A percentile compares a stretch with the other conserved stretches of the same genome.
phyloP scores from a whole-genome alignment of 768 basidiomycete species.

The Suillus fuscotomentosus region DNA sequence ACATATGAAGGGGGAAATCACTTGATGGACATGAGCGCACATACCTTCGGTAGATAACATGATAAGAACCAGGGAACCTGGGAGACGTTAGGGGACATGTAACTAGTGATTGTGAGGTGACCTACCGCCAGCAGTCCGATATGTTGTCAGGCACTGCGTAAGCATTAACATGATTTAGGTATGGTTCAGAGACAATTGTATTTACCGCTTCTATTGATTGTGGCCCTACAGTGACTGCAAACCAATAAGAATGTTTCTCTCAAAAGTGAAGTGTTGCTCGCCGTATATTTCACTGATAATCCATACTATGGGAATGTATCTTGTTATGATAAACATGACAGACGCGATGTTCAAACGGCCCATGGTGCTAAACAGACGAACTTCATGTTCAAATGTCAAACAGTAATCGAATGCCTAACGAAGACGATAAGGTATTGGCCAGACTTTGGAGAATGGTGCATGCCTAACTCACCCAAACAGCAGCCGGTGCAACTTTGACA shows the following conservation, averaged over 20 bases:
- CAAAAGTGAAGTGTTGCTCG: neutral
- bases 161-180: neutral
- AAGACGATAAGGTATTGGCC: neutral
- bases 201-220: slow-evolving; percentile 2
- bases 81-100: neutral
- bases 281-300: slow-evolving; percentile 8
- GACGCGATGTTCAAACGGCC: slow-evolving; percentile 3
- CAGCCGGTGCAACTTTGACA: slow-evolving; percentile 8
- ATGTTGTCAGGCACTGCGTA: slow-evolving; percentile 11
- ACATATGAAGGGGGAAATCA: neutral
- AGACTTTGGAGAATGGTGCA: neutral
- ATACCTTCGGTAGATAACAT: slow-evolving; percentile 12
- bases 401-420: slow-evolving; percentile 9
- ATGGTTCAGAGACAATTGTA: neutral
- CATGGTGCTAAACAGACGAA: slow-evolving; percentile 6
- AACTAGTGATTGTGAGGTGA: neutral
- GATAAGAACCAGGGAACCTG: slow-evolving; percentile 8
- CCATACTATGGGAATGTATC: slow-evolving; percentile 11
- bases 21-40: neutral
- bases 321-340: slow-evolving; percentile 10
- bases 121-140: slow-evolving; percentile 11
- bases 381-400: slow-evolving; percentile 12
- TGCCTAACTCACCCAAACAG: slow-evolving; percentile 8
- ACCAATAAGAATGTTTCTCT: neutral
- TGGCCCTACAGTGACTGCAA: neutral